Percentiles rank a stretch among this genome's conserved stretches.
phyloP scores from a whole-genome alignment of 371 early-diverging fungal genomes.

The Actinomortierella ambigua region DNA sequence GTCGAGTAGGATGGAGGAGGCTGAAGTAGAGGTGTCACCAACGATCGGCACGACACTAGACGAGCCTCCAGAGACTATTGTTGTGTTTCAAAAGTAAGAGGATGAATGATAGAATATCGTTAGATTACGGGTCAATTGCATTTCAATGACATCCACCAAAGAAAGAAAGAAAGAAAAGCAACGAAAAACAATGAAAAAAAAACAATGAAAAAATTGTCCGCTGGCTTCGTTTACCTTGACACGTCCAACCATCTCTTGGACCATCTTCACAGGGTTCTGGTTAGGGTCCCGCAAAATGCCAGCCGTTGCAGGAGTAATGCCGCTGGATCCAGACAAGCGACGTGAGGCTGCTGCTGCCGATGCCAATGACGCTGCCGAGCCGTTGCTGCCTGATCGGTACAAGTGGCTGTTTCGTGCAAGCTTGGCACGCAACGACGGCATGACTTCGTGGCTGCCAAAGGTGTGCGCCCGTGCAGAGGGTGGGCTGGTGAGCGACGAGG shows the following conservation, averaged over 20 bases:
- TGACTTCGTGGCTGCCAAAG: slow-evolving; percentile 36
- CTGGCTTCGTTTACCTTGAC: slow-evolving; percentile 58
- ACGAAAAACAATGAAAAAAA: background rate
- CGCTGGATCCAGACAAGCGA: slow-evolving; percentile 2
- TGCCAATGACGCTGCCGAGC: background rate
- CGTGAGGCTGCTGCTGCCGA: background rate
- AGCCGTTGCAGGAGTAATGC: background rate
- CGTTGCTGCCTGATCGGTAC: slow-evolving; percentile 13
- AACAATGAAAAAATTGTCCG: background rate
- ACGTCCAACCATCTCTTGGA: slow-evolving; percentile 75
- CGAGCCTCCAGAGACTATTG: slow-evolving; percentile 58
- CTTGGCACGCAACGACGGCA: slow-evolving; percentile 33
- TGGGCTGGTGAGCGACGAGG: slow-evolving; percentile 16
- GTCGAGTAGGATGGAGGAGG: slow-evolving; percentile 57
- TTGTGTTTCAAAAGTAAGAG: no score
- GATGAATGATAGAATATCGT: no score
- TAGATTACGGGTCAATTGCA: background rate
- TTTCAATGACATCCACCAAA: background rate
- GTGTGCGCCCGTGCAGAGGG: slow-evolving; percentile 14
- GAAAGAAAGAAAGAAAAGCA: background rate
- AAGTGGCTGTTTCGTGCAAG: slow-evolving; percentile 25
- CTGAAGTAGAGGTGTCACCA: slow-evolving; percentile 68
- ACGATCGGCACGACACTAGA: slow-evolving; percentile 65
- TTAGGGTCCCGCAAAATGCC: slow-evolving; percentile 1
- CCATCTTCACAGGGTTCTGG: slow-evolving; percentile 67